Evolutionary conservation across 2,329 filamentous ascomycete genomes (phyloP), one percentile per base, ranked within the genome.

Genomic region (Bipolaris oryzae): DNA sequence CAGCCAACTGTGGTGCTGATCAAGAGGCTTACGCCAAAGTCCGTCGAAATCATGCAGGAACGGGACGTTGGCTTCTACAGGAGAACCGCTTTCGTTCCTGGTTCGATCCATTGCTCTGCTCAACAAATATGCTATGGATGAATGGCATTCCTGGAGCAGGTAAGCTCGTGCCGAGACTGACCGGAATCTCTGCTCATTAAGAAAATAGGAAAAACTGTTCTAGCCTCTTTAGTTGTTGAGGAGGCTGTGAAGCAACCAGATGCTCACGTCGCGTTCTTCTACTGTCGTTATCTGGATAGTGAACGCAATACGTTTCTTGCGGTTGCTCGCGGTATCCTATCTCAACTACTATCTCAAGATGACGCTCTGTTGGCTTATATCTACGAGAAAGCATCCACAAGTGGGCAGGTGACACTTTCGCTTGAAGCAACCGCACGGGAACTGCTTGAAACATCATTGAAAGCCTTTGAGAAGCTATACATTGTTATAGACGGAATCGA

Each of bases 401-500:
- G 49, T 18, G 49, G 49, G 9, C 49, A 35, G 23, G 38, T 43
- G 3, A 43, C 38, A 15, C 49, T 51, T 21, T 51, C 54, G 21
- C 41, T 16, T 11, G 49, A 44, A 25, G 16, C 6, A 1, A 35
- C 31, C 7, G 49, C 49, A 7, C 25, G 16, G 35, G 45, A 62
- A 23, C 66, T 64, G 1, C 28, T 64, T 3, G 42, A 20, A 2
- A 31, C 46, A 15, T 62, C 66, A 1, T 65, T 50, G 39, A 67
- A 57, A 42, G 46, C 69, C 4, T 53, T 73, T 2, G 62, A 68
- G 23, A 71, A 68, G 33, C 23, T 62, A 2, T 72, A 60, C 28
- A 61, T 72, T 13, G 43, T 73, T 3, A 46, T 73, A n/a, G 68
- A 73, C 33, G 48, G 80, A 0, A 57, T 81, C 13, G 79, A 81